A percentile compares a stretch with the other conserved stretches of the same genome.
Evolutionary conservation across 208 protist species (phyloP).

Genomic region (Trypanosoma avium): DNA sequence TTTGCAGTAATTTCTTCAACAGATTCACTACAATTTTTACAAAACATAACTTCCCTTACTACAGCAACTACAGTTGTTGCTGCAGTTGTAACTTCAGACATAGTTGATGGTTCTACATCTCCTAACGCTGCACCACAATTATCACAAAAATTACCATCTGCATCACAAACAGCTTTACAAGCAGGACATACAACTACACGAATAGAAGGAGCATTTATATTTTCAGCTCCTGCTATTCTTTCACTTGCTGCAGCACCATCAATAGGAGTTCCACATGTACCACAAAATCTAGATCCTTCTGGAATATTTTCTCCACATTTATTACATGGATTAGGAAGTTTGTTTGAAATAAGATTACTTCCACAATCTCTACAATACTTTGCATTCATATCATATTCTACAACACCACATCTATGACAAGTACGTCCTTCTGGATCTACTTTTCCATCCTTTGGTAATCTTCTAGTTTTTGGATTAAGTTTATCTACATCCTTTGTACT

Average conservation of each 20-base stretch:
- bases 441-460: conserved; percentile 42
- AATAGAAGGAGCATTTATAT: conserved; percentile 45
- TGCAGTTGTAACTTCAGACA: not conserved
- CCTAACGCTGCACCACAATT: conserved; percentile 79
- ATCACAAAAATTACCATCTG: conserved; percentile 86
- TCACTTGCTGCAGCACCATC: conserved; percentile 43
- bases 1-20: conserved; percentile 43
- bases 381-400: conserved; percentile 76
- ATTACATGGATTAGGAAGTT: conserved; percentile 42
- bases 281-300: conserved; percentile 78
- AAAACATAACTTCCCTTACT: conserved; percentile 53
- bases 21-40: conserved; percentile 46
- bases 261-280: conserved; percentile 75
- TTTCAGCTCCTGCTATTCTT: conserved; percentile 40
- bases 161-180: conserved; percentile 71
- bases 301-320: conserved; percentile 71
- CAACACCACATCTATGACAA: conserved; percentile 58
- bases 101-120: conserved; percentile 27
- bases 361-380: conserved; percentile 89
- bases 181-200: conserved; percentile 58
- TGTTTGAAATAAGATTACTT: conserved; percentile 36
- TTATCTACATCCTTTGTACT: conserved; percentile 3
- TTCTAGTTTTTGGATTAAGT: conserved; percentile 45
- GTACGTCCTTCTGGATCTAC: conserved; percentile 34
- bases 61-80: too few species aligned